Evolutionary conservation across 2,329 filamentous ascomycete genomes (phyloP).

Genomic region (Teratosphaeria viscida): DNA sequence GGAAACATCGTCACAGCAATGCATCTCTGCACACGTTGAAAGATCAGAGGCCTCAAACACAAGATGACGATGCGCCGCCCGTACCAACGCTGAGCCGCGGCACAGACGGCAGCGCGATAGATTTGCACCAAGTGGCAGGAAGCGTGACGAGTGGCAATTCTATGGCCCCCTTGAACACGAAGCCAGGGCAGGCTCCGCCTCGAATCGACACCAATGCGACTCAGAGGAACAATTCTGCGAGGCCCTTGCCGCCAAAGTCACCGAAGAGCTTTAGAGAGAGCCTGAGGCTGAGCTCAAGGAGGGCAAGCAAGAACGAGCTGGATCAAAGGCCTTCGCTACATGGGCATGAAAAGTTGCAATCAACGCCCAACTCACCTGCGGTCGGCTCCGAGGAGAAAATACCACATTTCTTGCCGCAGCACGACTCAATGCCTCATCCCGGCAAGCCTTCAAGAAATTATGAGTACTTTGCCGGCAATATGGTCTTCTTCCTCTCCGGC

Average conservation of each 20-base stretch:
- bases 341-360: slow-evolving; percentile 57
- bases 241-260: slow-evolving; percentile 16
- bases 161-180: slow-evolving; percentile 57
- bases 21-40: slow-evolving; percentile 41
- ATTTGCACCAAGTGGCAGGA: slow-evolving; percentile 16
- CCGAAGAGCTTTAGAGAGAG: slow-evolving; percentile 18
- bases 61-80: slow-evolving; percentile 36
- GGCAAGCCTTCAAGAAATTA: slow-evolving; percentile 55
- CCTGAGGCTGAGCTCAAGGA: slow-evolving; percentile 15
- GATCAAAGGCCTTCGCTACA: slow-evolving; percentile 8
- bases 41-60: slow-evolving; percentile 23
- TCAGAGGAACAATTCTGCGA: background rate
- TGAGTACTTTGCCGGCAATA: slow-evolving; percentile 91
- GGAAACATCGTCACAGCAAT: slow-evolving; percentile 47
- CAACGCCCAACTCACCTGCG: slow-evolving; percentile 60
- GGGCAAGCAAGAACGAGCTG: slow-evolving; percentile 9
- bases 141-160: slow-evolving; percentile 64
- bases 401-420: background rate
- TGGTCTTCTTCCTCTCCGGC: slow-evolving; percentile 76
- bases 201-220: slow-evolving; percentile 1
- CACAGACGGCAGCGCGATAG: slow-evolving; percentile 59
- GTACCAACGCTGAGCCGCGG: slow-evolving; percentile 59
- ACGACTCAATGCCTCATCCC: background rate
- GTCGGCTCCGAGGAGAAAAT: slow-evolving; percentile 8
- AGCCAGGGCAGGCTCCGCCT: background rate